Percentiles rank a stretch among this genome's conserved stretches.
Evolutionary conservation across 371 early-diverging fungal genomes (phyloP).

Genomic region (Quaeritorhiza haematococci): DNA sequence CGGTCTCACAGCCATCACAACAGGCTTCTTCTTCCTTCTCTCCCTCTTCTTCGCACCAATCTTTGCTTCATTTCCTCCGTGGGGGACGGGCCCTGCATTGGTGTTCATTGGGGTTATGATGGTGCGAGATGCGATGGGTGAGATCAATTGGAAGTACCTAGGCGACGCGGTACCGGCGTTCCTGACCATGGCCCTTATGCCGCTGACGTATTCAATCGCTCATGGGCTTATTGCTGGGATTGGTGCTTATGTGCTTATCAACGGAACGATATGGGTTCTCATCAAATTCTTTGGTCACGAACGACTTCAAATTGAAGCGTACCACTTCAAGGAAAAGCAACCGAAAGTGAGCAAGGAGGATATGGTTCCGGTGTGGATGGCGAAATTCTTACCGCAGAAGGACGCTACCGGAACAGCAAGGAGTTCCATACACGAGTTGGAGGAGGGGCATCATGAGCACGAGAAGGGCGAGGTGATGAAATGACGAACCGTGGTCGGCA

Average conservation of each 20-base stretch:
- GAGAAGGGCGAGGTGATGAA: too few species aligned
- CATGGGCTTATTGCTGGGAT: slow-evolving; percentile 67
- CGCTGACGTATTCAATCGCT: slow-evolving; percentile 68
- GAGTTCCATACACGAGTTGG: too few species aligned
- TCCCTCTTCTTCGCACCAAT: slow-evolving; percentile 76
- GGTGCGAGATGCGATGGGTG: slow-evolving; percentile 52
- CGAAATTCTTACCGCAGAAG: too few species aligned
- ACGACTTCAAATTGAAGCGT: slow-evolving; percentile 44
- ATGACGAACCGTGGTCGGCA: too few species aligned
- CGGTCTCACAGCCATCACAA: slow-evolving; percentile 64
- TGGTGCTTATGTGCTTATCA: slow-evolving; percentile 53
- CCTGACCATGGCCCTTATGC: slow-evolving; percentile 69
- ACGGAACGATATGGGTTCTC: slow-evolving; percentile 44
- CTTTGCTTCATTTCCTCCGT: slow-evolving; percentile 77
- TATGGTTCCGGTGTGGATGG: slow-evolving; percentile 12
- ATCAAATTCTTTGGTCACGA: slow-evolving; percentile 48
- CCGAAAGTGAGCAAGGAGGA: slow-evolving; percentile 1
- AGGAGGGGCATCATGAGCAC: too few species aligned
- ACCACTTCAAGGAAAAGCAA: slow-evolving; percentile 33
- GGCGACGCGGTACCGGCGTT: slow-evolving; percentile 75
- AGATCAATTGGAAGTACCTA: slow-evolving; percentile 72
- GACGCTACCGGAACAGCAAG: too few species aligned
- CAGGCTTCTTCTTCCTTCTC: slow-evolving; percentile 65
- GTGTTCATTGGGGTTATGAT: slow-evolving; percentile 78
- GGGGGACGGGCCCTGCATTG: slow-evolving; percentile 77